A percentile compares a stretch with the other conserved stretches of the same genome.
Evolutionary conservation across 768 basidiomycete genomes (phyloP).

Genomic region (Phallus indusiatus): DNA sequence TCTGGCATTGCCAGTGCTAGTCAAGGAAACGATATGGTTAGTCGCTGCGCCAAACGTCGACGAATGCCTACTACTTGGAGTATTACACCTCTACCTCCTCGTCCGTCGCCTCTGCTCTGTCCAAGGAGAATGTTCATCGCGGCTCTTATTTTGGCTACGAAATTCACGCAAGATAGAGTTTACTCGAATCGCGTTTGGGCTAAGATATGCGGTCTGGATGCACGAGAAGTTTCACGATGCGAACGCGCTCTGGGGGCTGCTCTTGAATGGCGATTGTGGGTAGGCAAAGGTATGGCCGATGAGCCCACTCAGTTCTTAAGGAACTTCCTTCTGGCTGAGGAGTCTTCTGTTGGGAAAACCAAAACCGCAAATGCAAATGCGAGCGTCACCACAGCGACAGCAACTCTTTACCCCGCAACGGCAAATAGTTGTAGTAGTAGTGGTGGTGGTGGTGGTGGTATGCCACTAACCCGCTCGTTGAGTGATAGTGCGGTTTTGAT

Average conservation of each 20-base stretch:
- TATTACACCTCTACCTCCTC: slow-evolving; percentile 29
- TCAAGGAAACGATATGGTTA: neutral
- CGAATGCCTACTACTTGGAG: slow-evolving; percentile 9
- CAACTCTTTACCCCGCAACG: no score
- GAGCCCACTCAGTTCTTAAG: slow-evolving; percentile 9
- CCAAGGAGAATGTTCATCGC: slow-evolving; percentile 86
- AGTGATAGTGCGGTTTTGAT: slow-evolving; percentile 36
- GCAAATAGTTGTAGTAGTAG: neutral
- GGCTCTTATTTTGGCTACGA: slow-evolving; percentile 79
- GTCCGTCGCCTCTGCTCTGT: slow-evolving; percentile 79
- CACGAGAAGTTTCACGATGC: slow-evolving; percentile 78
- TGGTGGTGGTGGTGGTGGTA: slow-evolving; percentile 19
- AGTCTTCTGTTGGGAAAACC: neutral
- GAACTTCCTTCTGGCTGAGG: slow-evolving; percentile 8
- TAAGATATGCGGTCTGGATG: slow-evolving; percentile 80
- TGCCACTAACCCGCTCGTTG: slow-evolving; percentile 35
- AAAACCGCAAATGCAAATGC: no score
- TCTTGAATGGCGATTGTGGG: slow-evolving; percentile 88
- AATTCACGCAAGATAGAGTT: slow-evolving; percentile 88
- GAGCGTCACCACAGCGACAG: no score
- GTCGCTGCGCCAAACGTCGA: neutral
- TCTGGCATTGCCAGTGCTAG: slow-evolving; percentile 7
- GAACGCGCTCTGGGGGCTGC: slow-evolving; percentile 83
- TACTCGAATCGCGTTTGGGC: slow-evolving; percentile 95
- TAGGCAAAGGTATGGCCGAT: slow-evolving; percentile 52